phyloP scores from a whole-genome alignment of 2,329 filamentous ascomycete species.

The Colletotrichum limetticola region DNA sequence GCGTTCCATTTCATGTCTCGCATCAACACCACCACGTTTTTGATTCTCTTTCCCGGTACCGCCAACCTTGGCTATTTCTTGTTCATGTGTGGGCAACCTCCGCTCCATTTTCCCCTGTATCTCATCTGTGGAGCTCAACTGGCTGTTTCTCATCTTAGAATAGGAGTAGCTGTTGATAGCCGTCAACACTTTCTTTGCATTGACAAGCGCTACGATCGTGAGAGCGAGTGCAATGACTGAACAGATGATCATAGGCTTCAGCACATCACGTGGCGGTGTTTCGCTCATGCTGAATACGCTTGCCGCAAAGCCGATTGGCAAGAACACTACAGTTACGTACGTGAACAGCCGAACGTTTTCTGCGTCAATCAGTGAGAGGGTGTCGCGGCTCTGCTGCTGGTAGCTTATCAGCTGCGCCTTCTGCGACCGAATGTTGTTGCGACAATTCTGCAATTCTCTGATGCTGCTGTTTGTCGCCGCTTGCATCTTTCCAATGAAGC shows the following conservation, averaged over 20 bases:
- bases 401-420: neutral
- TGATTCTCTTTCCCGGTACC: too few relatives aligned
- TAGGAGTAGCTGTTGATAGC: neutral
- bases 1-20: too few relatives aligned
- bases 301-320: neutral
- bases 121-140: too few relatives aligned
- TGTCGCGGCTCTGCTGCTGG: neutral
- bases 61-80: too few relatives aligned
- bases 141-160: too few relatives aligned
- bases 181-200: neutral
- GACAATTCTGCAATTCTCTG: neutral
- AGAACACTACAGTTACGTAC: fast-evolving
- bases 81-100: too few relatives aligned
- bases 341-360: neutral
- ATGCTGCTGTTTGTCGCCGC: neutral
- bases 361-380: neutral
- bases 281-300: neutral
- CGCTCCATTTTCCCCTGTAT: too few relatives aligned
- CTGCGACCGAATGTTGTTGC: neutral
- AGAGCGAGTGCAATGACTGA: fast-evolving
- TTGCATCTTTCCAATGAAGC: neutral
- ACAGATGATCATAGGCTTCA: fast-evolving
- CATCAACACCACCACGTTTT: too few relatives aligned
- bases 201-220: fast-evolving
- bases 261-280: fast-evolving